Conservation (phyloP, 345 rosid genomes). For the Hibiscus trionum region DNA sequence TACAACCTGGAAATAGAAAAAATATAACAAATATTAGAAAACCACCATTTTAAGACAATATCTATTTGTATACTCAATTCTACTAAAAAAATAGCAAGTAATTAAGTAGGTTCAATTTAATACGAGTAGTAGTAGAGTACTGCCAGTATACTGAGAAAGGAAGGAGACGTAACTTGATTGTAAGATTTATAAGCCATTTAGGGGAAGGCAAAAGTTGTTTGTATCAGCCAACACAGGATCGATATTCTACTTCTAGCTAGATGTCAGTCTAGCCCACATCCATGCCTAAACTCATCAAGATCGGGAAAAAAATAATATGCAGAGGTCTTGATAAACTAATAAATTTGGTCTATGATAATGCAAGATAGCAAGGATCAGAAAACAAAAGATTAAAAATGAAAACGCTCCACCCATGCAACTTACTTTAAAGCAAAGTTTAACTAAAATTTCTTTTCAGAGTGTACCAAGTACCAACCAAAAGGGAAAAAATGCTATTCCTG, state of each 20-base stretch:
- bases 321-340: no score
- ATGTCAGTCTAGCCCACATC: background rate
- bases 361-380: background rate
- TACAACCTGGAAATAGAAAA: constrained; percentile 66
- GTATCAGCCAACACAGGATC: background rate
- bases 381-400: background rate
- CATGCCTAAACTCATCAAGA: no score
- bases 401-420: background rate
- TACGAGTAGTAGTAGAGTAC: no score
- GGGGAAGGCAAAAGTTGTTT: background rate
- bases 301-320: no score
- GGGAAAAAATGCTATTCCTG: background rate
- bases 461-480: background rate
- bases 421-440: background rate
- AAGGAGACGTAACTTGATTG: background rate
- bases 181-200: background rate
- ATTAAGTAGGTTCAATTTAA: background rate
- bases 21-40: background rate
- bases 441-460: background rate
- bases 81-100: background rate
- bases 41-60: background rate
- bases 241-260: background rate
- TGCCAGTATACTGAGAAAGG: background rate
- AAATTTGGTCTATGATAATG: background rate
- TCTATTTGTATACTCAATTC: background rate